A percentile compares a stretch with the other conserved stretches of the same genome.
Conservation (phyloP, 306 rosid species). For the Cucumis sativus region Cucumber_9930_V3 NC_026660.2:793501-794000, state of each 20-base stretch:
- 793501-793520: conserved; percentile 50
- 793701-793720: conserved; percentile 56
- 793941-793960: background rate
- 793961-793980: background rate
- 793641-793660: conserved; percentile 31
- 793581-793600: conserved; percentile 77
- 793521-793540: conserved; percentile 52
- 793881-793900: conserved; percentile 46
- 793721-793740: conserved; percentile 85
- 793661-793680: conserved; percentile 50
- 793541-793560: conserved; percentile 79
- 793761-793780: conserved; percentile 39
- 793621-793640: conserved; percentile 50
- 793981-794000: background rate
- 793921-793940: background rate
- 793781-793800: conserved; percentile 47
- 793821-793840: conserved; percentile 81
- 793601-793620: conserved; percentile 64
- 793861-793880: conserved; percentile 54
- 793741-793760: conserved; percentile 74
- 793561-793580: conserved; percentile 78
- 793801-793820: conserved; percentile 67
- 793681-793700: conserved; percentile 80
- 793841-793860: conserved; percentile 80
- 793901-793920: conserved; percentile 53